These are phyloP conservation scores for Sporopachydermia quercuum DNA, from an alignment of 805 yeast genomes.

Conservation along the genomic window DNA sequence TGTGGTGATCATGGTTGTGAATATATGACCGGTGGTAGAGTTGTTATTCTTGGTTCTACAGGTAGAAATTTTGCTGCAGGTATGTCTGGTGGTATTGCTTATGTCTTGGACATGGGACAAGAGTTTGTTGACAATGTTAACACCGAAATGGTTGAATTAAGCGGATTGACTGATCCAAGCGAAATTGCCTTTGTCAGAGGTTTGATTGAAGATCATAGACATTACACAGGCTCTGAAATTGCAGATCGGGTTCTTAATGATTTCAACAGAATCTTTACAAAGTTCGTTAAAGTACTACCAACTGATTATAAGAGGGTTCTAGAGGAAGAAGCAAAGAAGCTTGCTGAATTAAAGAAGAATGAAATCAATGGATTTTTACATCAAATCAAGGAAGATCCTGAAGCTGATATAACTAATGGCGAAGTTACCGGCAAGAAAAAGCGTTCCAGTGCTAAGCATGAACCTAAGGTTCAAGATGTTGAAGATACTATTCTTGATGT, in stretches of 20 bases:
- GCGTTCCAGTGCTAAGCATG: constrained; percentile 27
- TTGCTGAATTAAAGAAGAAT: constrained; percentile 37
- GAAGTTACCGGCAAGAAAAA: constrained; percentile 48
- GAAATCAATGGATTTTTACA: constrained; percentile 53
- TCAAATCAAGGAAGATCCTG: constrained; percentile 69
- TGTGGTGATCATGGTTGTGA: constrained; percentile 98
- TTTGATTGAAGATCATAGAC: constrained; percentile 86
- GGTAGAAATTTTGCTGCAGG: constrained; percentile 95
- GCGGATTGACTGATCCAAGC: constrained; percentile 64
- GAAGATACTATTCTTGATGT: constrained; percentile 77
- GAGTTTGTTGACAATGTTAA: constrained; percentile 72
- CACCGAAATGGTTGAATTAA: constrained; percentile 66
- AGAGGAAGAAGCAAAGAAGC: constrained; percentile 54
- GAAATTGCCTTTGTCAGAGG: constrained; percentile 93
- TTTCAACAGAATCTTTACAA: constrained; percentile 76
- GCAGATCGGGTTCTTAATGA: constrained; percentile 73
- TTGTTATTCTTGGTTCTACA: constrained; percentile 79
- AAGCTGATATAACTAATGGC: constrained; percentile 78
- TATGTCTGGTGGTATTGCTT: constrained; percentile 98
- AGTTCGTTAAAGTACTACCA: constrained; percentile 90
- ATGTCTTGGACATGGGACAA: constrained; percentile 89
- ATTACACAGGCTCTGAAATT: constrained; percentile 83
- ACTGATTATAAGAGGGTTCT: constrained; percentile 81
- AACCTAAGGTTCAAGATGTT: constrained; percentile 78
- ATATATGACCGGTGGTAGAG: constrained; percentile 99